Conservation (phyloP, 164 flowering plant species). For the Vitis rotundifolia region DNA sequence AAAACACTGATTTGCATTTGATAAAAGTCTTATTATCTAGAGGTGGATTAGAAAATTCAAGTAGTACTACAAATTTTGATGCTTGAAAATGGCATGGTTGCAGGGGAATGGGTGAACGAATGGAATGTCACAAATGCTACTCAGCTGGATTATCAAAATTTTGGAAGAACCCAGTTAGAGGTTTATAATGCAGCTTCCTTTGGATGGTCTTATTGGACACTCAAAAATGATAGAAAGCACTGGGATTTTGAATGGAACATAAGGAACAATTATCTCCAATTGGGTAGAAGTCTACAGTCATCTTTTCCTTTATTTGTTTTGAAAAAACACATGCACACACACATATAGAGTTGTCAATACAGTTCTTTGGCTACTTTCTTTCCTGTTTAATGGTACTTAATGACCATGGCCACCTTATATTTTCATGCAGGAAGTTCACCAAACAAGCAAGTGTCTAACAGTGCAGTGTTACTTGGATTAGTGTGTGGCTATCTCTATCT, state of each 20-base stretch:
- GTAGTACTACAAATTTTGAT: background rate
- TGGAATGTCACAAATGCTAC: constrained; percentile 61
- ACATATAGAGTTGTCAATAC: background rate
- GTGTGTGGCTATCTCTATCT: constrained; percentile 27
- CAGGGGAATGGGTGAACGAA: constrained; percentile 96
- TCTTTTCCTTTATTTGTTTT: background rate
- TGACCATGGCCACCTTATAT: too few species aligned
- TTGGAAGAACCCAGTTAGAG: constrained; percentile 71
- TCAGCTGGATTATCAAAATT: constrained; percentile 62
- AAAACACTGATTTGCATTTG: too few species aligned
- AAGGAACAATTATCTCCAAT: constrained; percentile 60
- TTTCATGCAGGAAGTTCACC: constrained; percentile 44
- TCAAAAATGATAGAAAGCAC: constrained; percentile 72
- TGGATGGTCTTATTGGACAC: constrained; percentile 95
- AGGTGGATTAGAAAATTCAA: background rate
- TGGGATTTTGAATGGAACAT: constrained; percentile 93
- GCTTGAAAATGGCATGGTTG: constrained; percentile 13
- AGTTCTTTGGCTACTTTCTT: background rate
- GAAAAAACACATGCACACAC: background rate
- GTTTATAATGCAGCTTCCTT: constrained; percentile 77
- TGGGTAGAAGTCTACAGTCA: constrained; percentile 37
- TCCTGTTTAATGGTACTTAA: too few species aligned
- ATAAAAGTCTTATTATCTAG: background rate
- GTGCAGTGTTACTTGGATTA: constrained; percentile 26
- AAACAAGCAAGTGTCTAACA: constrained; percentile 17